phyloP scores from a whole-genome alignment of 441 rosid genomes.

The Croton setiger region DNA sequence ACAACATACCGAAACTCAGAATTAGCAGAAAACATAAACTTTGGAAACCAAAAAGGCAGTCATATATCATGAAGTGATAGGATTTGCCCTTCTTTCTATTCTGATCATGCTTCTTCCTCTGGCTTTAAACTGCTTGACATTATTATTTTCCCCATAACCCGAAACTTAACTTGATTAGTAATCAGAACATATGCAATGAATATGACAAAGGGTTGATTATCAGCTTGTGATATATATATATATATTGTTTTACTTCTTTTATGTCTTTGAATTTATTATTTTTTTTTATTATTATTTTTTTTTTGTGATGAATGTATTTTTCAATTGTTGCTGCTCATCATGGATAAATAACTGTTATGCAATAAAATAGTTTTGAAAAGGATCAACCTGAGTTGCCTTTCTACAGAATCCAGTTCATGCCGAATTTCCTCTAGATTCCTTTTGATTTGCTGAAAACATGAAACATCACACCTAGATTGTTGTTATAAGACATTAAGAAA shows the following conservation, averaged over 20 bases:
- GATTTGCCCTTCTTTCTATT: background rate
- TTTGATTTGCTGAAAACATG: slow-evolving; percentile 6
- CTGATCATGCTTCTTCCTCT: background rate
- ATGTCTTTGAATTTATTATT: too few relatives aligned
- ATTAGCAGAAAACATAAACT: background rate
- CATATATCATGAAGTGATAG: background rate
- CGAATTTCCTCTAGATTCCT: slow-evolving; percentile 1
- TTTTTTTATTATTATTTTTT: too few relatives aligned
- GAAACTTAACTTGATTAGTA: background rate
- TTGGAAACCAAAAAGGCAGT: background rate
- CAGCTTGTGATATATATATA: too few relatives aligned
- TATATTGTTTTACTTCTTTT: too few relatives aligned
- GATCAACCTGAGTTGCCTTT: slow-evolving; percentile 7
- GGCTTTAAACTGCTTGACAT: background rate
- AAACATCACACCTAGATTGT: background rate
- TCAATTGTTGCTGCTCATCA: background rate
- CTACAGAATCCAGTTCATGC: background rate
- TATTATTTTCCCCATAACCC: background rate
- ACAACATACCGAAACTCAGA: background rate
- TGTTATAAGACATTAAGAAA: background rate
- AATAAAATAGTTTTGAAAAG: background rate
- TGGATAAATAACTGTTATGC: background rate
- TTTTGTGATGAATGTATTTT: background rate
- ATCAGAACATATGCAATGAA: background rate
- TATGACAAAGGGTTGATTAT: background rate